These are phyloP conservation scores for Psilocybe cubensis DNA, from an alignment of 768 basidiomycete species.

Conservation along the genomic window DNA sequence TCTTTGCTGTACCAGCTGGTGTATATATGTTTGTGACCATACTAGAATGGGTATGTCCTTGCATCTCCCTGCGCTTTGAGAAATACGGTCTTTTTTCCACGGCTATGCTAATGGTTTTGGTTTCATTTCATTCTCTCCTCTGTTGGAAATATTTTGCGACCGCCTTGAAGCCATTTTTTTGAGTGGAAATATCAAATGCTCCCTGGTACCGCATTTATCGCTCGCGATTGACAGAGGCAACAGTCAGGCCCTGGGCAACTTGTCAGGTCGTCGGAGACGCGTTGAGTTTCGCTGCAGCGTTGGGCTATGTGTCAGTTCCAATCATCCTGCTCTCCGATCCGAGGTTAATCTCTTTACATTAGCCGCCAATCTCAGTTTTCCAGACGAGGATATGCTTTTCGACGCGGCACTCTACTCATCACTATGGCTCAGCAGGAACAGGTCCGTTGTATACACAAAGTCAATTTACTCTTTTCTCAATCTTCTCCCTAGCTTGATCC, in stretches of 20 bases:
- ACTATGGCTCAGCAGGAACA: constrained; percentile 89
- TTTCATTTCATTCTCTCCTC: no score
- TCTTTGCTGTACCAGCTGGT: no score
- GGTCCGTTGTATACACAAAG: constrained; percentile 36
- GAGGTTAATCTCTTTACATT: constrained; percentile 7
- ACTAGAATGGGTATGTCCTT: no score
- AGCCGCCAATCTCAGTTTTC: constrained; percentile 76
- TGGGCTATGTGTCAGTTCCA: constrained; percentile 70
- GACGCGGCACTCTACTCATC: constrained; percentile 70
- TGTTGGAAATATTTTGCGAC: no score
- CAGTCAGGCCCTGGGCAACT: constrained; percentile 84
- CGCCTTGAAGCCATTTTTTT: no score
- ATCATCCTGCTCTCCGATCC: background rate
- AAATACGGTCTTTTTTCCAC: no score
- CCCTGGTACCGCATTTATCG: no score
- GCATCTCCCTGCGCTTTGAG: no score
- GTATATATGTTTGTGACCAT: no score
- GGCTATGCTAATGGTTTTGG: no score
- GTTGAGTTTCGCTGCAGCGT: constrained; percentile 75
- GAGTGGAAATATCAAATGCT: no score
- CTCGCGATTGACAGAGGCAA: no score
- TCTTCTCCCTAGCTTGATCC: constrained; percentile 59
- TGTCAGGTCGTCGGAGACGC: constrained; percentile 82
- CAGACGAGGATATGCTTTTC: constrained; percentile 80
- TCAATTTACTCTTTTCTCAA: background rate